Evolutionary conservation across 2,329 filamentous ascomycete species (phyloP).

Genomic region (Colletotrichum acutatum): DNA sequence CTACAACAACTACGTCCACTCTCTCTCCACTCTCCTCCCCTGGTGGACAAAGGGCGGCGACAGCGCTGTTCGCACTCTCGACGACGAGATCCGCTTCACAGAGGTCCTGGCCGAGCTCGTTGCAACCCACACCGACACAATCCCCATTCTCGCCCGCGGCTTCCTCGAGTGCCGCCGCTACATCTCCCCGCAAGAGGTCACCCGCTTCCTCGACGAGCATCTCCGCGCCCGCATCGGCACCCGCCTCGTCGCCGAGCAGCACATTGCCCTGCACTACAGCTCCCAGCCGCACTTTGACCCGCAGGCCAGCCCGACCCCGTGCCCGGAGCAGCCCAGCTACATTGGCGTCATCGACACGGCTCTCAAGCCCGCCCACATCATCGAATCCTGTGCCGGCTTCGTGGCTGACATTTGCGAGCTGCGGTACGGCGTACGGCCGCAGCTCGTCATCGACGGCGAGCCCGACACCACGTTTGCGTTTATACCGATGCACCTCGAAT

Average conservation of each 20-base stretch:
- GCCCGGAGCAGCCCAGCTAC: constrained; percentile 71
- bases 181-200: constrained; percentile 85
- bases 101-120: constrained; percentile 96
- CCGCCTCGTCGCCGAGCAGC: constrained; percentile 92
- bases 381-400: constrained; percentile 87
- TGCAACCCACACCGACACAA: constrained; percentile 92
- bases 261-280: constrained; percentile 86
- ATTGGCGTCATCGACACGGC: constrained; percentile 97
- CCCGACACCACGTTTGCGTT: constrained; percentile 91
- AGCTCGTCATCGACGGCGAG: constrained; percentile 84
- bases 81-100: constrained; percentile 92
- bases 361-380: constrained; percentile 81
- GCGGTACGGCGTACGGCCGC: constrained; percentile 90
- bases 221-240: constrained; percentile 94
- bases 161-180: constrained; percentile 95
- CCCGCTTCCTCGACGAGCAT: constrained; percentile 91
- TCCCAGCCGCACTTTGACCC: constrained; percentile 76
- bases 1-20: constrained; percentile 96
- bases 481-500: constrained; percentile 95
- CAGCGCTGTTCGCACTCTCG: constrained; percentile 74
- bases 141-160: constrained; percentile 88
- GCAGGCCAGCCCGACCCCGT: constrained; percentile 59
- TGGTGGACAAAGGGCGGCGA: constrained; percentile 62
- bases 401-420: constrained; percentile 97
- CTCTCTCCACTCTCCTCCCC: constrained; percentile 87